Evolutionary conservation across 148 eudicot species (phyloP), one percentile per base, ranked within the genome.

Genomic region (Nyssa sinensis): DNA sequence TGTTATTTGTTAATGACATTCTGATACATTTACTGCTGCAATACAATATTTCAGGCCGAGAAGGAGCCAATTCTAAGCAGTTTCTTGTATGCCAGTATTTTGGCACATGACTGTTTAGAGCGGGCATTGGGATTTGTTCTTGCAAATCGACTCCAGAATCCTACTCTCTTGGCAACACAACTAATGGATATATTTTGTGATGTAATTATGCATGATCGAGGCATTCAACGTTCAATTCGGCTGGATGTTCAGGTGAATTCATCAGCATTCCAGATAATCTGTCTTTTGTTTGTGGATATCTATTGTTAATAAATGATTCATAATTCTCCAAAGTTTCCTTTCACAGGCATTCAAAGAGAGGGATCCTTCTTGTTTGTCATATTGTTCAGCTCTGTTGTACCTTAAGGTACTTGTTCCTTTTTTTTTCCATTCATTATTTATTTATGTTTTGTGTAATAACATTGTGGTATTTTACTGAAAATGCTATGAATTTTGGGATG

Each of bases 1-100:
- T 5, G 21, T 44, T 44, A n/a, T 55, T 55, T 27, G 30, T 57
- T 35, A 10, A n/a, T 59, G 39, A 5, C 29, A 17, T 55, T 4
- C 33, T 60, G 41, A 25, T 23, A 0, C 9, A n/a, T 7, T 77
- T 8, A 7, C 35, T 25, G 41, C 61, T 34, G 19, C 16, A 49
- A 62, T 31, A 51, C 24, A 70, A 27, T 47, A 60, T 78, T 74
- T 70, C 85, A 88, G 91, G 91, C 89, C 4, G 91, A 85, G 73
- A 88, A 85, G 77, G 91, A 88, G 78, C 91, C 91, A 66, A 85
- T 88, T 68, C 79, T 88, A 61, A 88, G 88, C 79, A 85, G 85
- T 78, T 88, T 81, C 75, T 79, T 88, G 77, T 85, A 88, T 78
- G 84, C 91, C 62, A 88, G 88, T 76, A 74, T 88, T 73, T 69